A percentile compares a stretch with the other conserved stretches of the same genome.
phyloP scores from a whole-genome alignment of 2,329 filamentous ascomycete species.

The Stylonectria norvegica region DNA sequence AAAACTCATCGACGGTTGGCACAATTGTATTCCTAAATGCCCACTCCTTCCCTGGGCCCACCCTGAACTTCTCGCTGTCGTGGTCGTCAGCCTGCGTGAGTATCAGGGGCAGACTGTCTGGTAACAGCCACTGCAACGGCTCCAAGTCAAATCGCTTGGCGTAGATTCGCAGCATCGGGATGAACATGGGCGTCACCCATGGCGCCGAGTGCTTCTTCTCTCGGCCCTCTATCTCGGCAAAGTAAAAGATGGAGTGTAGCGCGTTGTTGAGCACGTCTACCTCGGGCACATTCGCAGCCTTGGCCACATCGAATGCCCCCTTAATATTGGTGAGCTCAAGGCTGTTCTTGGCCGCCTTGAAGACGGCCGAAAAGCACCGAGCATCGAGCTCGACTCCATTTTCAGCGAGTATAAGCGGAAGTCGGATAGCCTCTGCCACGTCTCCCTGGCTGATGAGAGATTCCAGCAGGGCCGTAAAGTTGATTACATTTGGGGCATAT shows the following conservation, averaged over 20 bases:
- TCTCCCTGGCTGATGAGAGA: conserved; percentile 60
- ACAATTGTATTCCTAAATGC: conserved; percentile 31
- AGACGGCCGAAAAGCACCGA: conserved; percentile 65
- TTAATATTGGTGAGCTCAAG: conserved; percentile 52
- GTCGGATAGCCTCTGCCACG: conserved; percentile 33
- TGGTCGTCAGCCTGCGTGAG: conserved; percentile 21
- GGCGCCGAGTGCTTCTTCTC: conserved; percentile 28
- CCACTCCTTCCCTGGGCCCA: conserved; percentile 24
- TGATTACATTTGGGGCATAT: conserved; percentile 58
- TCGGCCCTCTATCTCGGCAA: conserved; percentile 39
- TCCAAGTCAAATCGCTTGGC: conserved; percentile 45
- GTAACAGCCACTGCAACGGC: conserved; percentile 42
- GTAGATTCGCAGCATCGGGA: conserved; percentile 48
- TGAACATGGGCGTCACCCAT: conserved; percentile 39
- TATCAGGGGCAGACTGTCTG: conserved; percentile 34
- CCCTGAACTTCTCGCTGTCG: conserved; percentile 22
- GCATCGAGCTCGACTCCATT: conserved; percentile 58
- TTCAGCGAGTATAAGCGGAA: conserved; percentile 33
- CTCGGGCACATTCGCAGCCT: conserved; percentile 47
- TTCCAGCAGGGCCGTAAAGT: conserved; percentile 65
- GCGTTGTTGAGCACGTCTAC: conserved; percentile 35
- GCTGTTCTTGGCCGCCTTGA: conserved; percentile 64
- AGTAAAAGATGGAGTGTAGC: conserved; percentile 49
- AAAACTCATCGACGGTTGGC: conserved; percentile 32
- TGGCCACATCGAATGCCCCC: conserved; percentile 35